phyloP scores from a whole-genome alignment of 257 asterid species.

The Linderniella brevidens region DNA sequence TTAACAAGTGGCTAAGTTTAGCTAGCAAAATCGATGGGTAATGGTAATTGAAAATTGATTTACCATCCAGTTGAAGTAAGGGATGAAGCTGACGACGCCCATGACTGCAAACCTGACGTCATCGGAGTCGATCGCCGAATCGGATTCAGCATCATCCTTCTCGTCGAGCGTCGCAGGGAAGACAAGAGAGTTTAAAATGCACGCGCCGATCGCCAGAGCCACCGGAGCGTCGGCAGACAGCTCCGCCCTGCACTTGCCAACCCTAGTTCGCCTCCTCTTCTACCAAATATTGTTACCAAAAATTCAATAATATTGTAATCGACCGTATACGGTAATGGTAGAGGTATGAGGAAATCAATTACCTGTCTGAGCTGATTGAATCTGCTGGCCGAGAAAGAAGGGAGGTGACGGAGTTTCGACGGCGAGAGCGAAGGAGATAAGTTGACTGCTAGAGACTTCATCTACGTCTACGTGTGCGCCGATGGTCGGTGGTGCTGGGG shows the following conservation, averaged over 20 bases:
- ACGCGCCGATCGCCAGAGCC: constrained; percentile 71
- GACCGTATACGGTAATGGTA: no score
- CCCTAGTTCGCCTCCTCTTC: constrained; percentile 25
- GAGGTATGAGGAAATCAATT: neutral
- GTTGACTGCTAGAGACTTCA: constrained; percentile 29
- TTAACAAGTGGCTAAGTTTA: neutral
- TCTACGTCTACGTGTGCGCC: constrained; percentile 4
- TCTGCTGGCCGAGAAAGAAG: constrained; percentile 24
- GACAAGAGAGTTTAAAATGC: constrained; percentile 60
- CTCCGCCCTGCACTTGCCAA: constrained; percentile 66
- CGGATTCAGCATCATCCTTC: constrained; percentile 51
- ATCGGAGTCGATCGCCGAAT: constrained; percentile 56
- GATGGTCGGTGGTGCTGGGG: no score
- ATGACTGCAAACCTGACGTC: constrained; percentile 89
- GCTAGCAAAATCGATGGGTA: neutral
- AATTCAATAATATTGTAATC: neutral
- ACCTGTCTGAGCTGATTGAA: constrained; percentile 24
- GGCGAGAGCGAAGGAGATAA: constrained; percentile 21
- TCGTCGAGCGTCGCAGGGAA: constrained; percentile 38
- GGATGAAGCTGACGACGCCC: constrained; percentile 88
- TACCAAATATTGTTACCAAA: constrained; percentile 8
- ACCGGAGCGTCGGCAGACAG: constrained; percentile 63
- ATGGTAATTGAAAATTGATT: neutral
- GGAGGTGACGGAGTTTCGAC: constrained; percentile 16
- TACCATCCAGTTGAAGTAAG: constrained; percentile 97